Base-by-base conservation (phyloP, 495 filamentous ascomycete species). In the Apiosordaria backusii region DNA sequence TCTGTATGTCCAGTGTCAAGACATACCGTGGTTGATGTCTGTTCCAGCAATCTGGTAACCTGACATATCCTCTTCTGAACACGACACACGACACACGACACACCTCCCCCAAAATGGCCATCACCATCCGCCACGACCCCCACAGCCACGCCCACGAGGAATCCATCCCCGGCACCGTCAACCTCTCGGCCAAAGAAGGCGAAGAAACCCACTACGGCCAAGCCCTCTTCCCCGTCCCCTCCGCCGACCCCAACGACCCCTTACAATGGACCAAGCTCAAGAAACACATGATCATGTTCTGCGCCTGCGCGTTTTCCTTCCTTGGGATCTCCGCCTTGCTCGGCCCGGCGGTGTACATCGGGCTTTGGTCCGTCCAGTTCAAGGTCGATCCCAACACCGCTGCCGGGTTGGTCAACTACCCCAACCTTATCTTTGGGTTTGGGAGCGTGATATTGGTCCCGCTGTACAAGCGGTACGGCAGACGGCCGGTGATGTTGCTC, bases 221-320 rank as follows among this genome's bases (percentile, higher is more conserved):
- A 67, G 85, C 85, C 1, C 76, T 88, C 16, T 88, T 82, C 65
- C 85, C 85, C 0, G 84, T 87, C 1, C 85, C 85, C 10, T 80
- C 82, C 0, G 81, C 85, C 59, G 85, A 87, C 67, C 85, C 85
- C 0, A 88, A 88, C 65, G 84, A 88, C 72, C 85, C 85, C 27
- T 77, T 86, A 27, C 82, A 83, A 76, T 88, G 85, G 85, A 73
- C 83, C 2, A 78, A 65, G 27, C 81, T 75, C 68, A 88, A 85
- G 77, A 87, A 88, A 67, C 81, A 78, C 18, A 78, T 79, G 71
- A 87, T 88, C 60, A 68, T 88, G 4, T 68, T 84, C 25, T 80
- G 85, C 60, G 79, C 80, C 66, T 80, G 80, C 10, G 45, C 79
- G 19, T 88, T 86, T 67, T 86, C 83, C 0, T 88, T 87, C 72